Conservation (phyloP, 2,329 filamentous ascomycete genomes). For the Amphichorda felina region DNA sequence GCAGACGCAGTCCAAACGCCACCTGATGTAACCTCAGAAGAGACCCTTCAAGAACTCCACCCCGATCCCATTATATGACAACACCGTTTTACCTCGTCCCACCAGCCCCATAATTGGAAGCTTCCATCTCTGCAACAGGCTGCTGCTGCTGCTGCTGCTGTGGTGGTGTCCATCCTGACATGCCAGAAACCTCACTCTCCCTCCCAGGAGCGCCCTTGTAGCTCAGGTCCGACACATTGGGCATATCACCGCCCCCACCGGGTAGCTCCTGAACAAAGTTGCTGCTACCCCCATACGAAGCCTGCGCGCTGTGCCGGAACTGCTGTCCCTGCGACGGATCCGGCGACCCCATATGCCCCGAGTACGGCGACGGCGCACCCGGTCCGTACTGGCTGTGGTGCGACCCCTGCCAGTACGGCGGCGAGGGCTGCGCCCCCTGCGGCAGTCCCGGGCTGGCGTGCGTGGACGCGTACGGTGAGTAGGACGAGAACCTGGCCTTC, state of each 20-base stretch:
- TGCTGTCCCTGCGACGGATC: not conserved
- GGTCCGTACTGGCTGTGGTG: not conserved
- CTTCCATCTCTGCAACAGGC: not conserved
- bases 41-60: no score
- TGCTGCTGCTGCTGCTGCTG: no score
- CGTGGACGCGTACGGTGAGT: not conserved
- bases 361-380: not conserved
- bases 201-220: conserved; percentile 2
- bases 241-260: not conserved
- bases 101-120: not conserved
- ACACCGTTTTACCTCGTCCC: not conserved
- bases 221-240: conserved; percentile 3
- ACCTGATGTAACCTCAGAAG: no score
- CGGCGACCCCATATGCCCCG: not conserved
- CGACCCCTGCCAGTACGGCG: not conserved
- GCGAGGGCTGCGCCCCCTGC: no score
- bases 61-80: no score
- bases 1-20: no score
- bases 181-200: conserved; percentile 3
- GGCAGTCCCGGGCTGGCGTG: no score
- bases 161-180: not conserved
- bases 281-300: not conserved
- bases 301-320: conserved; percentile 1
- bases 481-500: not conserved
- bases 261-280: not conserved